Evolutionary conservation across 768 basidiomycete species (phyloP), one percentile per base, ranked within the genome.

Genomic region (Tremella yokohamensis): DNA sequence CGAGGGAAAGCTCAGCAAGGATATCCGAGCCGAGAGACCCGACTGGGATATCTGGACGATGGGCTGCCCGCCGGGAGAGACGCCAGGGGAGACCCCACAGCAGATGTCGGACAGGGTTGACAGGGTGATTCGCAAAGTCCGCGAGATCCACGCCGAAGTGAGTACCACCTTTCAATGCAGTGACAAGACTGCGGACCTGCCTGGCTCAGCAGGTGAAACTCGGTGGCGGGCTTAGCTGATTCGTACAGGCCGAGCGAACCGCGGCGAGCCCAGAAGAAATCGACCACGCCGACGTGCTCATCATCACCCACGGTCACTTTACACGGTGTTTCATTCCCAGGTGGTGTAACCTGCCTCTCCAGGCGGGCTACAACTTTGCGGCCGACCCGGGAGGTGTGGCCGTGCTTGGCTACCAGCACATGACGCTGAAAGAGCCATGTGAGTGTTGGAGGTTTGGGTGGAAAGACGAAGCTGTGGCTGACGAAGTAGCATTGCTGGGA

Each of bases 31-130:
- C 49, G 81, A 78, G 56, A 82, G 79, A 51, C 79, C 82, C 2
- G 74, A 69, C 34, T 97, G 90, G 90, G 68, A 73, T n/a, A 91
- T 93, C 66, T 94, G 90, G 89, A 81, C 75, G 40, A 87, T 92
- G 68, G 90, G 89, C 86, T 94, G 91, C 66, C 90, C 90, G 12
- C 86, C 85, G 34, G 70, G 71, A 12, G 65, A 75, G 19, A 64
- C 67, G 11, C 73, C 73, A 16, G 93, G 93, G 22, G 93, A 98
- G 79, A 86, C 84, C 26, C 84, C 83, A 3, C 80, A 85, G 65
- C 83, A 90, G 45, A 90, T 98, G 87, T 77, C 83, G 58, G 74
- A 77, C 49, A 84, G 93, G 22, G 88, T 91, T 11, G 93, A 97
- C 68, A 67, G 65, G 51, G 82, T 91, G 34, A 87, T 94, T 56